Base-by-base conservation (phyloP, 2,329 filamentous ascomycete genomes). In the Alternaria triticimaculans region DNA sequence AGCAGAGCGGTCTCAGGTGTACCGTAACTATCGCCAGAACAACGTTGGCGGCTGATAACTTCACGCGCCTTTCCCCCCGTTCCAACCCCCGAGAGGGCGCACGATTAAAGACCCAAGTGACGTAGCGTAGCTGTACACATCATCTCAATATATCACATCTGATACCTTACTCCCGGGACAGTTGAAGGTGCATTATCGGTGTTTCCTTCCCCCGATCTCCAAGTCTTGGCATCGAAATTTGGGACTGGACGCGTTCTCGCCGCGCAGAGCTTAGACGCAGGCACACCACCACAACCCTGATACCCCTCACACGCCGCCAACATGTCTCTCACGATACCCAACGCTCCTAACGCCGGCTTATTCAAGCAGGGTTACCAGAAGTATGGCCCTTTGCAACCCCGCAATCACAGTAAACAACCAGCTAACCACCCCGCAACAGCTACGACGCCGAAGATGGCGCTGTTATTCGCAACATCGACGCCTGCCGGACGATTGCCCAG, bases 361-460 rank as follows among this genome's bases (percentile, higher is more conserved):
- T 98, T 99, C 88, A 98, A 98, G 87, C 87, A 90, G 76, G 95
- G 95, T 76, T 99, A 99, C 85, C 94, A 94, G 83, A 97, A 92
- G 94, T 97, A 88, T 80, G 88, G 83, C 62, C 48, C 53, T 55
- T 20, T 23, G 15, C 56, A 58, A 60, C 63, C 62, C 67, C 67
- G 64, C 68, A 66, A 68, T 62, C 49, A 59, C 65, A 67, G 63
- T 57, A 30, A 56, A 60, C 33, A 63, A 62, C 26, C 59, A 68
- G 55, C 71, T 77, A 74, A 83, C 83, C 71, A 78, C 68, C 68
- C 68, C 68, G 72, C 66, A 64, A 71, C 78, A 98, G 96, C 87
- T 97, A 99, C 85, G 95, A 98, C 80, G 91, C 95, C 65, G 96
- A 99, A 89, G 96, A 99, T 92, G 96, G 96, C 80, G 96, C 96